Base-by-base conservation (phyloP, 1,139 yeast genomes). In the Candida sojae region DNA sequence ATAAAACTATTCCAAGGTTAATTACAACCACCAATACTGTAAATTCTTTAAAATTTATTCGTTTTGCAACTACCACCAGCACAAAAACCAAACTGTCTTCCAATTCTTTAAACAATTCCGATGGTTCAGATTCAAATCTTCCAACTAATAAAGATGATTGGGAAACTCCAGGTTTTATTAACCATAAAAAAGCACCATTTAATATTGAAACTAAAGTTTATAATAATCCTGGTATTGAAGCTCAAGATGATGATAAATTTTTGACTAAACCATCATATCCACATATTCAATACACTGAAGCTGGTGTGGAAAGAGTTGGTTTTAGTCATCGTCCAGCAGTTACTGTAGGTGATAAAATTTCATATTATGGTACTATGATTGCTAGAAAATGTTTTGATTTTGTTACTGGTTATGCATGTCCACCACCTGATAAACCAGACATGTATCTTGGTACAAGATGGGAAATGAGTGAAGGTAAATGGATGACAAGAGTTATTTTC, bases 401-500 rank as follows among this genome's bases (percentile, higher is more conserved):
- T 35, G 78, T 74, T 40, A 85, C 92, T 0, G 90, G 91, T 2
- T 86, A 86, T 67, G 78, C 71, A 49, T 83, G 82, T 53, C 82
- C 85, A 6, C 62, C 25, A 50, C 57, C 39, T 63, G 61, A 23
- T 67, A 70, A n/a, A 17, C 43, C 30, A 6, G 57, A 66, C 9
- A 71, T 73, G 46, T 66, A 66, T 51, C 70, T 73, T 47, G 82
- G 81, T 4, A 72, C 79, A 1, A 63, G 81, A 50, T 82, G 73
- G 55, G 70, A 67, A 41, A 82, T 86, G 88, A 82, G 86, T 2
- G 81, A 79, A 36, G 71, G 70, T 46, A 82, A 83, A 59, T 86
- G 92, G 92, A 59, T 86, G 47, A 80, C 84, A n/a, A 66, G 93
- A 48, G 70, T 79, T 51, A 80, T 86, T 36, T 85, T 86, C 59